Conservation (phyloP, 495 filamentous ascomycete genomes). For the Podospora fimiseda region DNA sequence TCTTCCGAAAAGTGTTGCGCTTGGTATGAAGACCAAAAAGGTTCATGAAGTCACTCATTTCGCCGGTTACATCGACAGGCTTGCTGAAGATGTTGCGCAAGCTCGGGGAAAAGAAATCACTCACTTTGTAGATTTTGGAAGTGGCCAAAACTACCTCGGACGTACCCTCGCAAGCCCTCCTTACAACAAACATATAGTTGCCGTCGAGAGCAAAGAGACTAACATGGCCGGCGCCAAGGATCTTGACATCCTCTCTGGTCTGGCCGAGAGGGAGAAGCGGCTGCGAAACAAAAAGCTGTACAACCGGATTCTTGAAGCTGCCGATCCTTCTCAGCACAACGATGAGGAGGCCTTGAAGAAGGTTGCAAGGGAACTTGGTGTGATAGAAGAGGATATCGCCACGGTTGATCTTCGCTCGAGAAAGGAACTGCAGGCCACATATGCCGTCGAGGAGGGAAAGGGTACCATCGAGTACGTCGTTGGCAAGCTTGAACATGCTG, state of each 20-base stretch:
- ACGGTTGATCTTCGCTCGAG: constrained; percentile 41
- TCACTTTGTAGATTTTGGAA: constrained; percentile 92
- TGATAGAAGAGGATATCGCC: constrained; percentile 28
- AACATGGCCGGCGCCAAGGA: constrained; percentile 79
- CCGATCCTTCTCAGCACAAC: constrained; percentile 32
- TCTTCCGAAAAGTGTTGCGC: constrained; percentile 61
- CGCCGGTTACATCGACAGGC: constrained; percentile 46
- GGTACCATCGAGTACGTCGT: constrained; percentile 64
- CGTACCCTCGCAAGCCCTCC: constrained; percentile 76
- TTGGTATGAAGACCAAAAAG: constrained; percentile 96
- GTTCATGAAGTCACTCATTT: constrained; percentile 79
- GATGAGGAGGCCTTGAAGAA: constrained; percentile 36
- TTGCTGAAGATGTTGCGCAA: constrained; percentile 45
- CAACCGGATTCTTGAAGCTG: constrained; percentile 40
- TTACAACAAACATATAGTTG: constrained; percentile 80
- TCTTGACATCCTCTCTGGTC: constrained; percentile 69
- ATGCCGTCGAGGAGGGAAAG: constrained; percentile 47
- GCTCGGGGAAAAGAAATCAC: constrained; percentile 51
- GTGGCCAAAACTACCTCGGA: constrained; percentile 92
- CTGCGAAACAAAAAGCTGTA: constrained; percentile 72
- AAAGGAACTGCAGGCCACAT: constrained; percentile 40
- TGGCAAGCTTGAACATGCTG: constrained; percentile 51
- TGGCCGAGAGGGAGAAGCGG: constrained; percentile 60
- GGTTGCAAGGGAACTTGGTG: constrained; percentile 29
- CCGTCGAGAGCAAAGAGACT: constrained; percentile 78